Base-by-base conservation (phyloP, 1,284 basidiomycete genomes). In the Ustilago vetiveriae region DNA sequence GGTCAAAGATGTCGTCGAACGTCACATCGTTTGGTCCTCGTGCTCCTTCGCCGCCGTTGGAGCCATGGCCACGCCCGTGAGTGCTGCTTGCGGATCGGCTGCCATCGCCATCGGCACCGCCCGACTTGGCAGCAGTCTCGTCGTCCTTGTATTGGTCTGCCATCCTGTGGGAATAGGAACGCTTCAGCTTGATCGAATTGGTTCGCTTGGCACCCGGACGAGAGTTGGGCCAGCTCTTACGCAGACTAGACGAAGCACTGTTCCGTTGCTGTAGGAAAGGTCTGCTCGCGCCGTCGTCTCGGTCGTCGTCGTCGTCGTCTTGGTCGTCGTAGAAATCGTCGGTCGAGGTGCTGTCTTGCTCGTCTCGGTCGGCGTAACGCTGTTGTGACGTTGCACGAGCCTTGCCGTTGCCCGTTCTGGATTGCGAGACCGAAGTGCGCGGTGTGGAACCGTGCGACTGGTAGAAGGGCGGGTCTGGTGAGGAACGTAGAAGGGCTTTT, bases 1-100 rank as follows among this genome's bases (percentile, higher is more conserved):
- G 50, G 26, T 76, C 74, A 17, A 76, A 76, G 26, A 72, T 36
- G 27, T 63, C 57, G 38, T 72, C 57, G n/a, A 69, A 55, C 2
- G 51, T 64, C n/a, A 57, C 13, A 29, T 69, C 51, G 16, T 24
- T 23, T 6, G 55, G 58, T 10, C 29, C 33, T 3, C 45, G 35
- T 17, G 44, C 32, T 1, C 8, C 35, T 23, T 60, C 52, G 27
- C 27, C 27, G 27, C 27, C 27, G 6, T 22, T 43, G 22, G 7
- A 4, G 1, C 30, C 22, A 5, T 21, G 22, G 17, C 27, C 11
- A 16, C 24, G 19, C 24, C 47, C 27, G 17, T 30, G 22, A 8
- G 29, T 27, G 16, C 41, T 21, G 6, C 17, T 24, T 5, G 48
- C 14, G 0, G 54, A 47, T 14, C 16, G 19, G 26, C 24, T 19